Evolutionary conservation across 2,329 filamentous ascomycete genomes (phyloP).

Genomic region (Huntiella decipiens): DNA sequence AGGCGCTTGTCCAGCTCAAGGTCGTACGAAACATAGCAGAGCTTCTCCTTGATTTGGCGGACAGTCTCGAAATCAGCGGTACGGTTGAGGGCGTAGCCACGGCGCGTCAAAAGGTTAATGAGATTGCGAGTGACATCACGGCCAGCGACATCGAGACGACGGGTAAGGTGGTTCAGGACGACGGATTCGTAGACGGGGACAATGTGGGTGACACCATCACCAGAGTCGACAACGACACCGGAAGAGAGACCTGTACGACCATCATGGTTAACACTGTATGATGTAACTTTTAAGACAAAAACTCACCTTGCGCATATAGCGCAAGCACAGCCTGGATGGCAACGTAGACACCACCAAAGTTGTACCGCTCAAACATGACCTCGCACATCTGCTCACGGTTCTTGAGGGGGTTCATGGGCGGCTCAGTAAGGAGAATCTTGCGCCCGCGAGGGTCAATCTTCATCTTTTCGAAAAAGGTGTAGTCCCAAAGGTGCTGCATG

Average conservation of each 20-base stretch:
- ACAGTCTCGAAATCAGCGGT: slow-evolving; percentile 98
- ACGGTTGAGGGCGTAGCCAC: slow-evolving; percentile 91
- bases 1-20: slow-evolving; percentile 88
- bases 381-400: slow-evolving; percentile 97
- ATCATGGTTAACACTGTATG: not conserved
- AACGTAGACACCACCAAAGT: slow-evolving; percentile 91
- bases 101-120: slow-evolving; percentile 79
- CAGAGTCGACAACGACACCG: slow-evolving; percentile 96
- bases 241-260: slow-evolving; percentile 49
- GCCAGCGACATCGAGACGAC: slow-evolving; percentile 83
- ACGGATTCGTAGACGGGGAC: slow-evolving; percentile 97
- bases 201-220: slow-evolving; percentile 95
- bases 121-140: slow-evolving; percentile 97
- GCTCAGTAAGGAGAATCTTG: slow-evolving; percentile 95
- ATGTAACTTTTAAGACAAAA: not conserved
- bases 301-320: slow-evolving; percentile 78
- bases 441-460: slow-evolving; percentile 73
- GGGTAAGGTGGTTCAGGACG: slow-evolving; percentile 89
- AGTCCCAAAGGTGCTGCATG: slow-evolving; percentile 99
- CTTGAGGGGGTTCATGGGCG: slow-evolving; percentile 91
- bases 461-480: slow-evolving; percentile 96
- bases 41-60: slow-evolving; percentile 98
- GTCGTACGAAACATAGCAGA: slow-evolving; percentile 98
- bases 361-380: slow-evolving; percentile 97
- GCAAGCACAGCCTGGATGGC: slow-evolving; percentile 94